phyloP scores from a whole-genome alignment of 139 green algal species.

The Tetraselmis striata region DNA sequence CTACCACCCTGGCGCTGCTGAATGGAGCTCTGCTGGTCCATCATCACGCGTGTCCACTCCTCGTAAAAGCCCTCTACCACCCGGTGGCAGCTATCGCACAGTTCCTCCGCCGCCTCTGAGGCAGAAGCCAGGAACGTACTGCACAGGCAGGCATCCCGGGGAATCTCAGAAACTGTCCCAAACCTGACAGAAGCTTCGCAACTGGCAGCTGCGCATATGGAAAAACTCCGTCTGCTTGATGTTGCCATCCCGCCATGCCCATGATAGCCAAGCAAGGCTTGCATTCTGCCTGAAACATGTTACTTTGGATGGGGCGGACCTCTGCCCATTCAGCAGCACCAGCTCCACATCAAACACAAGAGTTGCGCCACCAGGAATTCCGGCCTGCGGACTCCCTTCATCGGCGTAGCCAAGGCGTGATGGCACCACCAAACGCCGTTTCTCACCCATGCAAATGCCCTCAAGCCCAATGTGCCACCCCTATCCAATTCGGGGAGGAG shows the following conservation, averaged over 20 bases:
- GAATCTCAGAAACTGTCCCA: too few species aligned
- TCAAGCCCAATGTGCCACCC: not conserved
- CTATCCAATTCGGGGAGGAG: too few species aligned
- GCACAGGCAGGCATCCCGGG: too few species aligned
- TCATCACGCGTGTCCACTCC: not conserved
- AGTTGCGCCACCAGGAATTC: not conserved
- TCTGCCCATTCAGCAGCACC: not conserved
- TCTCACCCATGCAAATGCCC: not conserved
- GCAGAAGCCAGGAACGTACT: too few species aligned
- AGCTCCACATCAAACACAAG: not conserved
- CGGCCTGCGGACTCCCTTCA: not conserved
- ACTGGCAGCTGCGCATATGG: too few species aligned
- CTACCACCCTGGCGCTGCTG: not conserved
- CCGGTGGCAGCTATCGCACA: not conserved
- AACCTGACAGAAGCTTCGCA: too few species aligned
- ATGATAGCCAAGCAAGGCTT: too few species aligned
- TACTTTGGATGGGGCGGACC: too few species aligned
- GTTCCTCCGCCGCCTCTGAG: too few species aligned
- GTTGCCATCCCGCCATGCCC: too few species aligned
- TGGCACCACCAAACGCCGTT: not conserved
- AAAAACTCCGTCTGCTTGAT: too few species aligned
- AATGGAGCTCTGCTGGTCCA: not conserved
- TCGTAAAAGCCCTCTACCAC: not conserved
- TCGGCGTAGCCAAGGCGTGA: not conserved
- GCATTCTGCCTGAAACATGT: too few species aligned